Evolutionary conservation across 2,329 filamentous ascomycete genomes (phyloP).

Genomic region (Epichloe festucae): DNA sequence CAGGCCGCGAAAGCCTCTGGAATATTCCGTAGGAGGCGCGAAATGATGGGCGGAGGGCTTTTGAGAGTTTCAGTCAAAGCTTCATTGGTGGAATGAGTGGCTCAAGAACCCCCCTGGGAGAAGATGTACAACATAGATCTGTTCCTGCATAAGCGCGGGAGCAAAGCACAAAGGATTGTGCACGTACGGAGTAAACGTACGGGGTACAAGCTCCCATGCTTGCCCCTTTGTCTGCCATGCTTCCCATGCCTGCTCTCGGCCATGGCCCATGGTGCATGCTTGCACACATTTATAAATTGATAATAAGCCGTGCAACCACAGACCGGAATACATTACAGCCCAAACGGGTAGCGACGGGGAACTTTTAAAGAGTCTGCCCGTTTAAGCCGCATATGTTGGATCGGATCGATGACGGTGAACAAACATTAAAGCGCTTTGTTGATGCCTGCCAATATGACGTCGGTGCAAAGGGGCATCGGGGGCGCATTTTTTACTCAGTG

Average conservation of each 20-base stretch:
- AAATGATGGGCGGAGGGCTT: background rate
- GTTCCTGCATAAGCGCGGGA: slow-evolving; percentile 12
- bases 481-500: background rate
- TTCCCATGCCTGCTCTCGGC: no score
- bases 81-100: background rate
- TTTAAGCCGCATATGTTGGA: no score
- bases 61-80: background rate
- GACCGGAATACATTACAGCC: no score
- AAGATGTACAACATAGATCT: slow-evolving; percentile 7
- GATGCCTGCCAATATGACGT: background rate
- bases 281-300: no score
- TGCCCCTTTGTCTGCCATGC: background rate
- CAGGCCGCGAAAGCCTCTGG: no score
- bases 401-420: no score
- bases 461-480: background rate
- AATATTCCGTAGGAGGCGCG: background rate
- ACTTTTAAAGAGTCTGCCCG: no score
- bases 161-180: background rate
- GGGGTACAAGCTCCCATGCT: background rate
- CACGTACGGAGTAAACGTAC: background rate
- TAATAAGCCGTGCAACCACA: no score
- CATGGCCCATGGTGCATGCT: no score
- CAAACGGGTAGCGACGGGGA: no score
- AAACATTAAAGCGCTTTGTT: no score
- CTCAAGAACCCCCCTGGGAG: background rate